These are phyloP conservation scores for Plenodomus tracheiphilus DNA, from an alignment of 2,329 filamentous ascomycete species.

Conservation along the genomic window DNA sequence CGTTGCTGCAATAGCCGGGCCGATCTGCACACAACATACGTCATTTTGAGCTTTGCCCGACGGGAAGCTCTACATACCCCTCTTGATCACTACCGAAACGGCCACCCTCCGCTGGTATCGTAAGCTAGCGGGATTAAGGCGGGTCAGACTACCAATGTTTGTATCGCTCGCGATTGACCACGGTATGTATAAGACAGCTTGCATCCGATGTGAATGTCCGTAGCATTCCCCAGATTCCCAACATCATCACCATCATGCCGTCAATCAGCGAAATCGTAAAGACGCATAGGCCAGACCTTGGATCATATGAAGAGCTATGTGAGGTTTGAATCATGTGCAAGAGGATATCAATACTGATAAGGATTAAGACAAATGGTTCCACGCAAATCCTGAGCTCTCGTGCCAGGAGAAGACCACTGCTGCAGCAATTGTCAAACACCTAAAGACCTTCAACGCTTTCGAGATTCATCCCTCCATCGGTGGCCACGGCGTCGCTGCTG, in stretches of 20 bases:
- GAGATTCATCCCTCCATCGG: constrained; percentile 58
- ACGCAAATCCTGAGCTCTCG: constrained; percentile 42
- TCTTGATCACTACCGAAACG: constrained; percentile 1
- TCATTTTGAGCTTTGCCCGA: constrained; percentile 24
- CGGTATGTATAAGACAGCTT: not conserved
- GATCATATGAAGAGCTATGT: constrained; percentile 41
- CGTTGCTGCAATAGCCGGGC: not conserved
- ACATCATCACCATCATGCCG: constrained; percentile 22
- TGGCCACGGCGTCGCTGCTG: constrained; percentile 61
- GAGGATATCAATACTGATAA: constrained; percentile 3
- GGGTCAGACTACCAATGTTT: constrained; percentile 2
- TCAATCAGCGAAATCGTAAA: constrained; percentile 33
- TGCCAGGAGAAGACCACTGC: constrained; percentile 41
- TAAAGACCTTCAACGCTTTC: constrained; percentile 40
- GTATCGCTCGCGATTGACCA: not conserved
- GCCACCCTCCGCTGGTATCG: not conserved
- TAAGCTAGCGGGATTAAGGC: constrained; percentile 8
- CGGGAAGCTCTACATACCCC: constrained; percentile 16
- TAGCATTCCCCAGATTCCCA: too few relatives aligned
- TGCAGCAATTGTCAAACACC: constrained; percentile 31
- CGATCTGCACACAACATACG: constrained; percentile 11
- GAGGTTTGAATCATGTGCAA: constrained; percentile 2
- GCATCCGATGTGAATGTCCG: not conserved
- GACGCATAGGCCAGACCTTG: constrained; percentile 27
- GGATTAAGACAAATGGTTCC: constrained; percentile 38